Evolutionary conservation across 495 filamentous ascomycete genomes (phyloP).

Genomic region (Neurospora sp.): DNA sequence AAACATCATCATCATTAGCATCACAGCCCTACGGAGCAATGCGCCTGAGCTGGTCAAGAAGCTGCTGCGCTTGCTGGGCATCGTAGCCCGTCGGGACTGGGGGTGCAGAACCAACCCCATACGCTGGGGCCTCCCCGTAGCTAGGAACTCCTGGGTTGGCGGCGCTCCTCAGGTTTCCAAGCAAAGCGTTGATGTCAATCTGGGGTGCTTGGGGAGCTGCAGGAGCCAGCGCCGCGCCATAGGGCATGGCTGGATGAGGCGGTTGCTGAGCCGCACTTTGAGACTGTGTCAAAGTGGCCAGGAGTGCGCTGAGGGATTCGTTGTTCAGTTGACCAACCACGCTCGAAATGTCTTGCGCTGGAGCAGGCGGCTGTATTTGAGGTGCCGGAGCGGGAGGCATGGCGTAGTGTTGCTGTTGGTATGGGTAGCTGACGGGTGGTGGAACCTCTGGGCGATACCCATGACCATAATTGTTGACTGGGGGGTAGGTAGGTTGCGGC

Average conservation of each 20-base stretch:
- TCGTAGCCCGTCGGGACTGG: background rate
- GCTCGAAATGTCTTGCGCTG: conserved; percentile 40
- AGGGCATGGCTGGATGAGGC: conserved; percentile 33
- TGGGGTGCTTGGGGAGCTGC: conserved; percentile 18
- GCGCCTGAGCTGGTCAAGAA: background rate
- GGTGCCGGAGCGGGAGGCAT: conserved; percentile 28
- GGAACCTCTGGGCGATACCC: background rate
- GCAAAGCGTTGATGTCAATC: conserved; percentile 21
- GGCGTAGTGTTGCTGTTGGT: conserved; percentile 17
- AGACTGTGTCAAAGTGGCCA: conserved; percentile 45
- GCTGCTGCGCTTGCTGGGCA: background rate
- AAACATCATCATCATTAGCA: background rate
- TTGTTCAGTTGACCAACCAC: conserved; percentile 56
- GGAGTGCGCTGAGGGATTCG: conserved; percentile 57
- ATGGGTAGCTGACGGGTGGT: conserved; percentile 7
- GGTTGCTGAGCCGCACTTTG: conserved; percentile 43
- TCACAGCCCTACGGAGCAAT: background rate
- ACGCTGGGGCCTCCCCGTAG: background rate
- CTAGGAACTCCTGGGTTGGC: background rate
- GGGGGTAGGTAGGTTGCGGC: conserved; percentile 12
- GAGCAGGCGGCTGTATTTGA: conserved; percentile 29
- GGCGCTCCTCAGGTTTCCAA: conserved; percentile 11
- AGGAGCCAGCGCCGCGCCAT: conserved; percentile 15
- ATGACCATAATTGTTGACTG: conserved; percentile 1
- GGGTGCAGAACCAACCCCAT: background rate